phyloP scores from a whole-genome alignment of 805 yeast species.

The Isabelozyma heimii region DNA sequence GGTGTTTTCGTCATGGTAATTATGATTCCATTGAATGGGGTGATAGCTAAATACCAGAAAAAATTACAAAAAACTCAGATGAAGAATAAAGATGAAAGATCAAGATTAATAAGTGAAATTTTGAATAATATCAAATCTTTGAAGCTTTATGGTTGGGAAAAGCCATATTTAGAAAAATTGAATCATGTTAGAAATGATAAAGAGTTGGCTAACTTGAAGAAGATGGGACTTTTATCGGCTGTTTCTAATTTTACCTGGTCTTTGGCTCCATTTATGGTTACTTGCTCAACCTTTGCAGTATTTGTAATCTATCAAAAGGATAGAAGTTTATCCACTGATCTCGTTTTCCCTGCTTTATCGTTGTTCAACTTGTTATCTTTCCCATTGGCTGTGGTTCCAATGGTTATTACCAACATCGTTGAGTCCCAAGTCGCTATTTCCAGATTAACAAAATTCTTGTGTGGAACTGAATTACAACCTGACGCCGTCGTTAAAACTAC shows the following conservation, averaged over 20 bases:
- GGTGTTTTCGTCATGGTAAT: constrained; percentile 79
- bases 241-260: constrained; percentile 74
- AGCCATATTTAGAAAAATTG: constrained; percentile 72
- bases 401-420: constrained; percentile 78
- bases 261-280: constrained; percentile 84
- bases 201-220: constrained; percentile 73
- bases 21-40: constrained; percentile 77
- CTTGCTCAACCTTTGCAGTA: constrained; percentile 83
- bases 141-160: constrained; percentile 95
- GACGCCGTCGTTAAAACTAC: constrained; percentile 64
- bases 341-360: constrained; percentile 88
- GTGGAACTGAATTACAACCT: constrained; percentile 76
- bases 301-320: constrained; percentile 58
- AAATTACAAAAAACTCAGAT: constrained; percentile 78
- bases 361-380: constrained; percentile 84
- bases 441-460: constrained; percentile 72
- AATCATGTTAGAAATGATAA: constrained; percentile 82
- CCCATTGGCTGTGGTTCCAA: constrained; percentile 91
- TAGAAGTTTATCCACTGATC: constrained; percentile 77
- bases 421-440: constrained; percentile 84
- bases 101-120: constrained; percentile 83
- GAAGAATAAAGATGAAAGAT: constrained; percentile 88
- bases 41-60: constrained; percentile 66
- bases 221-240: constrained; percentile 72
- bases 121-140: constrained; percentile 88